Percentiles rank a stretch among this genome's conserved stretches.
Evolutionary conservation across 1,139 yeast species (phyloP).

Genomic region (Saccharomyces hybrid): DNA sequence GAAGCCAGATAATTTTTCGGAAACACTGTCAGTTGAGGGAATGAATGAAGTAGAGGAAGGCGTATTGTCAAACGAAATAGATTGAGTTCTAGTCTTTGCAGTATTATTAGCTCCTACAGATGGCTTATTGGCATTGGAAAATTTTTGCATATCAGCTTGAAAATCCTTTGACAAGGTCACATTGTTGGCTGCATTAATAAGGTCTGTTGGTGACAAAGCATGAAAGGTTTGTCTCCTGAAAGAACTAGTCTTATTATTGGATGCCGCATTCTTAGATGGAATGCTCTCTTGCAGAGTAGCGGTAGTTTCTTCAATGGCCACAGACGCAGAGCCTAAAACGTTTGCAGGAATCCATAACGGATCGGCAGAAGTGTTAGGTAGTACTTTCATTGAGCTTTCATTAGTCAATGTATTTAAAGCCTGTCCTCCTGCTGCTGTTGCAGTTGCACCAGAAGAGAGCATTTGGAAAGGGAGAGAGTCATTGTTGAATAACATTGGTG

Average conservation of each 20-base stretch:
- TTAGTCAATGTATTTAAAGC: slow-evolving; percentile 1
- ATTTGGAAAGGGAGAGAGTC: neutral
- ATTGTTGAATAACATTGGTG: neutral
- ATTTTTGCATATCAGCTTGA: neutral
- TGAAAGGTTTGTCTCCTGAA: slow-evolving; percentile 38
- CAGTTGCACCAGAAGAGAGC: slow-evolving; percentile 1
- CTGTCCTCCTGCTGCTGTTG: slow-evolving; percentile 1
- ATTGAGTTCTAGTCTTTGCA: slow-evolving; percentile 22
- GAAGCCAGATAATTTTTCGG: neutral
- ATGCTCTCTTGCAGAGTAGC: slow-evolving; percentile 9
- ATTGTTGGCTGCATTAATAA: slow-evolving; percentile 23
- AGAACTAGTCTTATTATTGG: slow-evolving; percentile 12
- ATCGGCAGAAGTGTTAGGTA: slow-evolving; percentile 7
- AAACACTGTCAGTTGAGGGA: slow-evolving; percentile 6
- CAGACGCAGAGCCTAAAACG: neutral
- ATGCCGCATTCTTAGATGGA: slow-evolving; percentile 10
- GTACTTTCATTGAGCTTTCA: slow-evolving; percentile 1
- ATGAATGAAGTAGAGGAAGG: slow-evolving; percentile 14
- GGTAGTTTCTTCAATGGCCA: slow-evolving; percentile 6
- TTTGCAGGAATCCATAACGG: slow-evolving; percentile 14
- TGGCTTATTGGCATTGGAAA: neutral
- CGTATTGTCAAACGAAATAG: slow-evolving; percentile 24
- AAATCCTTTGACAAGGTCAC: neutral
- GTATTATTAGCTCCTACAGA: slow-evolving; percentile 7
- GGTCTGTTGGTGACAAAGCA: slow-evolving; percentile 33